Evolutionary conservation across 352 stramenopile genomes (phyloP).

Genomic region (Elongisporangium undulatum): DNA sequence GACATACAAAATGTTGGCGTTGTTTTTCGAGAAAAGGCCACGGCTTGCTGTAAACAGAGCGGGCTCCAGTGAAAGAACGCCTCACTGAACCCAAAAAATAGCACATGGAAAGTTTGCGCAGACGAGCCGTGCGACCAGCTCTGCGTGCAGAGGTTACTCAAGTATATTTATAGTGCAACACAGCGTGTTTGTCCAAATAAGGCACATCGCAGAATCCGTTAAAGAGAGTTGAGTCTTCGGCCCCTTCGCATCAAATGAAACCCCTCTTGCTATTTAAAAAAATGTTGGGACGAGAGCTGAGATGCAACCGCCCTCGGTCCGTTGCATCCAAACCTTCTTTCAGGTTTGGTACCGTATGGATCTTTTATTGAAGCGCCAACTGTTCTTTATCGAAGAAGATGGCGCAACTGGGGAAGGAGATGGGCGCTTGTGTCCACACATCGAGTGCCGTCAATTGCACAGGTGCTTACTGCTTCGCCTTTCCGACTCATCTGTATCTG

Average conservation of each 20-base stretch:
- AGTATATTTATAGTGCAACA: background rate
- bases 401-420: background rate
- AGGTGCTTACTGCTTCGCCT: background rate
- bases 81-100: background rate
- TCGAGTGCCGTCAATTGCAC: background rate
- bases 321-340: background rate
- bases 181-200: too few species aligned
- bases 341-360: background rate
- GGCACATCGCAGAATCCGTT: background rate
- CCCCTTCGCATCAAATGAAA: background rate
- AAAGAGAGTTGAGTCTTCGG: background rate
- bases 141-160: background rate
- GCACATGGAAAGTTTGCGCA: background rate
- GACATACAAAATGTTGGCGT: background rate
- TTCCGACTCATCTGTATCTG: background rate
- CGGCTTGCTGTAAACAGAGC: background rate
- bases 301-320: background rate
- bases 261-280: background rate
- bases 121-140: background rate
- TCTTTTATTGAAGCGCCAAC: background rate
- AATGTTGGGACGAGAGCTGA: background rate
- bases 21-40: background rate
- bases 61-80: background rate
- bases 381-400: background rate
- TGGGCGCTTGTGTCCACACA: background rate